Conservation (phyloP, 176 grass and related monocot species). For the Zoysia pacifica region DNA sequence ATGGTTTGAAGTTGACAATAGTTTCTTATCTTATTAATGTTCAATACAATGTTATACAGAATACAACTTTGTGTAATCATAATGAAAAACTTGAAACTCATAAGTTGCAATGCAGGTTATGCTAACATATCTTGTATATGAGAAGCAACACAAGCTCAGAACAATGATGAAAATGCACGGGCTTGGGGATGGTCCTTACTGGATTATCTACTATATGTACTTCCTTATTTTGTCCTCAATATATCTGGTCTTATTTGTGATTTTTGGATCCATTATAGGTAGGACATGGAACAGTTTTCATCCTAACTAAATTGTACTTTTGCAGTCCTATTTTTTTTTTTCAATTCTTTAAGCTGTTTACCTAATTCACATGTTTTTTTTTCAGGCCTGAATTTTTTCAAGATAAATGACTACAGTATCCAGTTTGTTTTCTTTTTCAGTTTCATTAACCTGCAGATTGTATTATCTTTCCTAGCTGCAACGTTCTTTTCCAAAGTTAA, state of each 20-base stretch:
- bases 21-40: background rate
- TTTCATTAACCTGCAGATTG: slow-evolving; percentile 94
- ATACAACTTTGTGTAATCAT: background rate
- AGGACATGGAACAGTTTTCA: slow-evolving; percentile 23
- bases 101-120: slow-evolving; percentile 70
- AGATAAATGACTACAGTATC: slow-evolving; percentile 75
- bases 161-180: slow-evolving; percentile 99
- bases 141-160: slow-evolving; percentile 93
- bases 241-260: slow-evolving; percentile 77
- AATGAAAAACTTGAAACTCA: slow-evolving; percentile 29
- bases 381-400: slow-evolving; percentile 89
- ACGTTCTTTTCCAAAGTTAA: slow-evolving; percentile 80
- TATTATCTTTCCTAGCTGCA: slow-evolving; percentile 69
- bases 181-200: slow-evolving; percentile 84
- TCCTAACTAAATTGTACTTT: background rate
- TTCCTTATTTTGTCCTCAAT: slow-evolving; percentile 73
- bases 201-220: slow-evolving; percentile 88
- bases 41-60: background rate
- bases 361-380: slow-evolving; percentile 31
- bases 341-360: background rate
- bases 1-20: slow-evolving; percentile 4
- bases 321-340: background rate
- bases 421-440: slow-evolving; percentile 90
- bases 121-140: slow-evolving; percentile 79
- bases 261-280: slow-evolving; percentile 90